Evolutionary conservation across 106 monocot species (phyloP), one percentile per base, ranked within the genome.

Genomic region (Alisma plantagoaquatica): DNA sequence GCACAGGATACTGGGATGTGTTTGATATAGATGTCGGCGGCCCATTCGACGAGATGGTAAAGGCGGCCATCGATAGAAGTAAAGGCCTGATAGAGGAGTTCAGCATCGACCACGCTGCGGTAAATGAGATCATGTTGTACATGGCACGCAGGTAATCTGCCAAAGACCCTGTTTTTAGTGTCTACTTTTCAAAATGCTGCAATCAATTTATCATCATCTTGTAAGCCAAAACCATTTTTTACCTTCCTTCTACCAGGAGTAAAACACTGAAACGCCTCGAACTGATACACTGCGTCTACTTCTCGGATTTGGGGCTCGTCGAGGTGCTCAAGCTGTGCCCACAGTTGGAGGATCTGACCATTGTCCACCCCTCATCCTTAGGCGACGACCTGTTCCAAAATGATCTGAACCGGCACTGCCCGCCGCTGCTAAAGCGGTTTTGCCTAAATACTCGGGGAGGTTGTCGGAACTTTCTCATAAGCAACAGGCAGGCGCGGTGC

Each of bases 291-390:
- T 57, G 42, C 26, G 11, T 42, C 14, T 0, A 14, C 42, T 27
- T 57, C 54, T 55, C 54, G 18, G 57, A 43, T 42, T 38, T 27
- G 17, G 57, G 42, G 12, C 15, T 57, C 4, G 18, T 24, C 10
- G n/a, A 57, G 42, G 22, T 27, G 14, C 26, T 27, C 0, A 43
- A 27, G 17, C 16, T 2, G 17, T 42, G 25, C 17, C 41, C 57
- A 3, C 1, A 18, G 38, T 43, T 57, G 0, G 57, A 57, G 57
- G 38, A 57, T 12, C 12, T 57, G n/a, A n/a, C n/a, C 2, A 15
- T 27, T 22, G 3, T 57, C 10, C 20, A 29, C 1, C 4, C 7
- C 21, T 25, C 2, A 27, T 43, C 57, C 16, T 10, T 7, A 2
- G n/a, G 25, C n/a, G 15, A 41, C 0, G 26, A 26, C 1, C 2